A percentile compares a stretch with the other conserved stretches of the same genome.
Conservation (phyloP, 352 stramenopile genomes). For the Pythium oligandrum region DNA sequence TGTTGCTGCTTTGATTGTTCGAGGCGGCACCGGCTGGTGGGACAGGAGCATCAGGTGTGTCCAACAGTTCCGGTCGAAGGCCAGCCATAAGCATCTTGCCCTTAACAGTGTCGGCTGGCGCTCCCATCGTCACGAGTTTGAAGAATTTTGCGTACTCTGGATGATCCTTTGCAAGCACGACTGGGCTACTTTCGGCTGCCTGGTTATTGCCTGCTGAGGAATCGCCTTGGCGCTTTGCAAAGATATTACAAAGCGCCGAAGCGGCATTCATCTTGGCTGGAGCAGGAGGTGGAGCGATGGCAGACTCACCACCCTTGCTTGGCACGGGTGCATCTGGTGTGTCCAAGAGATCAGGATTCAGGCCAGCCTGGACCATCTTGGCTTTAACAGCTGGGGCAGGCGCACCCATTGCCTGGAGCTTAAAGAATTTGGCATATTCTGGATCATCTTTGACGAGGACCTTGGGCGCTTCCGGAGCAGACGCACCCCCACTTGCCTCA, state of each 20-base stretch:
- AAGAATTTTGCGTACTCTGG: conserved; percentile 71
- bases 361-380: conserved; percentile 70
- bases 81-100: conserved; percentile 66
- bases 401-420: conserved; percentile 55
- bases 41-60: conserved; percentile 43
- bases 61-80: conserved; percentile 45
- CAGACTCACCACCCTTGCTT: background rate
- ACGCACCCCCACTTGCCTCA: conserved; percentile 5
- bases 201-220: background rate
- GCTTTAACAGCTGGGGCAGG: conserved; percentile 46
- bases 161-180: conserved; percentile 55
- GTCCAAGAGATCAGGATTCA: conserved; percentile 76
- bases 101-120: conserved; percentile 52
- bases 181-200: conserved; percentile 1
- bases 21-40: conserved; percentile 16
- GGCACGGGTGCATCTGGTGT: conserved; percentile 37
- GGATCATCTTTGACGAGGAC: conserved; percentile 44
- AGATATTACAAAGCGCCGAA: conserved; percentile 14
- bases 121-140: conserved; percentile 61
- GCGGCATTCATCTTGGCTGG: conserved; percentile 10
- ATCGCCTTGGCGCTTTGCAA: conserved; percentile 12
- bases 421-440: conserved; percentile 68
- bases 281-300: conserved; percentile 9
- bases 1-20: conserved; percentile 8
- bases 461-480: background rate